phyloP scores from a whole-genome alignment of 1,284 basidiomycete genomes.

The Tremellales sp. region DNA sequence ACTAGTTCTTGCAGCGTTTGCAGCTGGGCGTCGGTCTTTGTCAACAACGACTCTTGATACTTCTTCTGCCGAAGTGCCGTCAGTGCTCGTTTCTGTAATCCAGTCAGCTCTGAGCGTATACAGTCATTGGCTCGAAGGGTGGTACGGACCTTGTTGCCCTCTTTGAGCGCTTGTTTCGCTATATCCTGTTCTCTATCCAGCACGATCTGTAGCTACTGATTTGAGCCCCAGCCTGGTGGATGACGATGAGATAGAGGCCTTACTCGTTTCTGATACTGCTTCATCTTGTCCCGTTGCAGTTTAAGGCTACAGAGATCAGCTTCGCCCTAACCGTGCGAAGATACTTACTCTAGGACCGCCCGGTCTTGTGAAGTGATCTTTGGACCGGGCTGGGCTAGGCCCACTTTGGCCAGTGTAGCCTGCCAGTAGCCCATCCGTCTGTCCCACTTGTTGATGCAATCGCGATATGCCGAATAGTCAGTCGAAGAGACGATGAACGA shows the following conservation, averaged over 20 bases:
- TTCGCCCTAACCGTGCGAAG: slow-evolving; percentile 7
- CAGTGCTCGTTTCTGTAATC: slow-evolving; percentile 61
- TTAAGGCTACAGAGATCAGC: slow-evolving; percentile 63
- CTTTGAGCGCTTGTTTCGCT: slow-evolving; percentile 72
- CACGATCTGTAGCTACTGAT: slow-evolving; percentile 73
- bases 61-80: slow-evolving; percentile 83
- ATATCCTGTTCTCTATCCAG: slow-evolving; percentile 85
- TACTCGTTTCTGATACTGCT: slow-evolving; percentile 91
- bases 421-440: slow-evolving; percentile 40
- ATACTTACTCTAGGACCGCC: slow-evolving; percentile 82
- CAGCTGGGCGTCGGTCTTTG: slow-evolving; percentile 85
- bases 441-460: neutral
- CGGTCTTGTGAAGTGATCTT: slow-evolving; percentile 91
- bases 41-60: slow-evolving; percentile 83
- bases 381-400: slow-evolving; percentile 65
- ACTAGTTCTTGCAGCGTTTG: slow-evolving; percentile 87
- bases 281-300: slow-evolving; percentile 89
- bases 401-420: slow-evolving; percentile 39
- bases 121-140: neutral
- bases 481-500: too few relatives aligned
- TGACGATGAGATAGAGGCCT: slow-evolving; percentile 15
- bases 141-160: slow-evolving; percentile 67
- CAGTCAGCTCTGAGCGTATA: neutral
- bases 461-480: too few relatives aligned
- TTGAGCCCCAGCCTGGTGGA: neutral